These are phyloP conservation scores for Amaranthus tricolor DNA, from an alignment of 179 eudicot genomes.

Conservation along the genomic window DNA sequence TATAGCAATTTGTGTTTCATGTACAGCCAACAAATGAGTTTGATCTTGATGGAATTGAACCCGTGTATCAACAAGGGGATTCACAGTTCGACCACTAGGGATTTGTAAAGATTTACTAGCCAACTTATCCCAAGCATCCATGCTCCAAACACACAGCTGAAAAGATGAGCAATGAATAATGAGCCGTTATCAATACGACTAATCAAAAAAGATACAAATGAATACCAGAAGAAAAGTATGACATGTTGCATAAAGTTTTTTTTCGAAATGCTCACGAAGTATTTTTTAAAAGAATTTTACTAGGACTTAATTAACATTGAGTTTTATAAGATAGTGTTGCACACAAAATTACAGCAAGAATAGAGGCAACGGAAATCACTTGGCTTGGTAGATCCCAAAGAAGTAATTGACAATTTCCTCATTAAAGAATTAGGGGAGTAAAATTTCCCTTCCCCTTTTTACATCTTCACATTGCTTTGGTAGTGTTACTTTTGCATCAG, in stretches of 20 bases:
- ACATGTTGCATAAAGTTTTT: background rate
- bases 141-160: constrained; percentile 91
- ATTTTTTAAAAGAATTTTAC: too few relatives aligned
- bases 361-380: background rate
- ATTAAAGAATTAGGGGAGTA: too few relatives aligned
- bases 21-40: constrained; percentile 67
- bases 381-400: background rate
- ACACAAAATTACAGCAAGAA: constrained; percentile 1
- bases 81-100: constrained; percentile 53
- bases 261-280: too few relatives aligned
- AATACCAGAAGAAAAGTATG: background rate
- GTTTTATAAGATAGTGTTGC: too few relatives aligned
- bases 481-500: background rate
- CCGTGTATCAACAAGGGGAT: constrained; percentile 65
- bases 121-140: constrained; percentile 83
- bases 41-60: constrained; percentile 92
- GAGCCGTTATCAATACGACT: background rate
- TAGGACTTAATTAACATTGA: too few relatives aligned
- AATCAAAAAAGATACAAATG: background rate
- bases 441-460: too few relatives aligned
- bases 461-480: too few relatives aligned
- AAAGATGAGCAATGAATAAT: constrained; percentile 8
- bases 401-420: too few relatives aligned
- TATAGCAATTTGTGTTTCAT: constrained; percentile 84
- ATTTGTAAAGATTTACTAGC: constrained; percentile 57